These are phyloP conservation scores for Dactylellina drechsleri DNA, from an alignment of 2,329 filamentous ascomycete species.

Conservation along the genomic window DNA sequence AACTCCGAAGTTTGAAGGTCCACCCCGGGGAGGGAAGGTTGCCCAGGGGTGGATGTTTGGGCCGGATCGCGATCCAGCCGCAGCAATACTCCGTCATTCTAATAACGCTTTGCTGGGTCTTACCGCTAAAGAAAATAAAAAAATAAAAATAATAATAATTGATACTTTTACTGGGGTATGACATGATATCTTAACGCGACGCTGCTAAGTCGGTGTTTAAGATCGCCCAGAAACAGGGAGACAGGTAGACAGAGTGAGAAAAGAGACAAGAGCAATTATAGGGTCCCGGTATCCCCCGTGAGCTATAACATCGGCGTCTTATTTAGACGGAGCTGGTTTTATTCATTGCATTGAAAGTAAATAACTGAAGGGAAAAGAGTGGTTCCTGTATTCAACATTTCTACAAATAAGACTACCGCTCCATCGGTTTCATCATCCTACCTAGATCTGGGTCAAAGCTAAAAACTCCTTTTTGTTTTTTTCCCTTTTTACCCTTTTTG, in stretches of 20 bases:
- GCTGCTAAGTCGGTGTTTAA: slow-evolving; percentile 1
- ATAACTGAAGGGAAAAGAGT: not conserved
- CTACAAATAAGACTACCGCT: too few species aligned
- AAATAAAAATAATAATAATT: not conserved
- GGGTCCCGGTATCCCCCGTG: slow-evolving; percentile 7
- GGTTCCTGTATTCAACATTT: not conserved
- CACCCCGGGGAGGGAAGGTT: slow-evolving; percentile 17
- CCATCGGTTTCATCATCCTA: not conserved
- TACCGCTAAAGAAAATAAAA: not conserved
- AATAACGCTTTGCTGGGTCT: not conserved
- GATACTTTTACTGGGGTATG: not conserved
- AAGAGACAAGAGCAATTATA: not conserved
- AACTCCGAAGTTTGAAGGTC: slow-evolving; percentile 20
- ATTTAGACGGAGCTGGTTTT: not conserved
- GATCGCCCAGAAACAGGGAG: not conserved
- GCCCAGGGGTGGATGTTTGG: slow-evolving; percentile 16
- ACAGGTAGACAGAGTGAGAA: not conserved
- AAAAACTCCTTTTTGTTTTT: too few species aligned
- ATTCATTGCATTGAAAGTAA: too few species aligned
- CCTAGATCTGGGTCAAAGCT: not conserved
- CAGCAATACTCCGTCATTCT: not conserved
- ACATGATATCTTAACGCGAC: slow-evolving; percentile 11
- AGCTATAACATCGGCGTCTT: slow-evolving; percentile 10
- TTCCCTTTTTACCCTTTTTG: too few species aligned
- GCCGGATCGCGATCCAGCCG: slow-evolving; percentile 49